phyloP scores from a whole-genome alignment of 345 rosid species.

The Cardamine occulta region DNA sequence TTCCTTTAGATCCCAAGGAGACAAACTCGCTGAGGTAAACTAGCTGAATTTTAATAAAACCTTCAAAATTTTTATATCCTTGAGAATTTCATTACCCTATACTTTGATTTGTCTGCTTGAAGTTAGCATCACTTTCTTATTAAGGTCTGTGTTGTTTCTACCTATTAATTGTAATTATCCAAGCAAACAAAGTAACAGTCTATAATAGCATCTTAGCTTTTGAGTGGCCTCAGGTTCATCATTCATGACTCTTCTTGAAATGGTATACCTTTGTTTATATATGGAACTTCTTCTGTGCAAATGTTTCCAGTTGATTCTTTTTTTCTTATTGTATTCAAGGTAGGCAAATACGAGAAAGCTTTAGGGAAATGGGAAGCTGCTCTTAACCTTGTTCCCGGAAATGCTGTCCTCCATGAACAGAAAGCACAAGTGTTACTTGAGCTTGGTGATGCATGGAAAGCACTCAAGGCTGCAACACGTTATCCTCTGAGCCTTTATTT shows the following conservation, averaged over 20 bases:
- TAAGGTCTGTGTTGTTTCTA: not conserved
- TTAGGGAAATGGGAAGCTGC: conserved; percentile 92
- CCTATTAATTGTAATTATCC: no score
- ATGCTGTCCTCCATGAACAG: conserved; percentile 78
- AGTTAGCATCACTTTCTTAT: no score
- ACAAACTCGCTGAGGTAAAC: conserved; percentile 77
- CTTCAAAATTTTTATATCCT: not conserved
- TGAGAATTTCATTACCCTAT: not conserved
- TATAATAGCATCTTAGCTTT: not conserved
- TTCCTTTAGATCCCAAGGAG: conserved; percentile 69
- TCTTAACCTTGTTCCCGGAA: conserved; percentile 66
- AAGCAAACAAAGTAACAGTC: not conserved
- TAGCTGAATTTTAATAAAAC: not conserved
- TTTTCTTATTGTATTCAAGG: conserved; percentile 48
- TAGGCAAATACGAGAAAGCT: conserved; percentile 81
- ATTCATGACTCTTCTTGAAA: not conserved
- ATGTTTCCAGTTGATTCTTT: not conserved
- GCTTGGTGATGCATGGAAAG: conserved; percentile 84
- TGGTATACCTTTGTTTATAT: not conserved
- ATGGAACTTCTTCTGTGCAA: not conserved
- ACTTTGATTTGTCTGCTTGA: not conserved
- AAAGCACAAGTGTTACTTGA: conserved; percentile 93
- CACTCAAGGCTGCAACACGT: conserved; percentile 81
- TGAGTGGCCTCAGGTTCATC: not conserved
- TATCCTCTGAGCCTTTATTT: conserved; percentile 25